These are phyloP conservation scores for Tylopilus sp. DNA, from an alignment of 1,284 basidiomycete genomes.

Conservation along the genomic window DNA sequence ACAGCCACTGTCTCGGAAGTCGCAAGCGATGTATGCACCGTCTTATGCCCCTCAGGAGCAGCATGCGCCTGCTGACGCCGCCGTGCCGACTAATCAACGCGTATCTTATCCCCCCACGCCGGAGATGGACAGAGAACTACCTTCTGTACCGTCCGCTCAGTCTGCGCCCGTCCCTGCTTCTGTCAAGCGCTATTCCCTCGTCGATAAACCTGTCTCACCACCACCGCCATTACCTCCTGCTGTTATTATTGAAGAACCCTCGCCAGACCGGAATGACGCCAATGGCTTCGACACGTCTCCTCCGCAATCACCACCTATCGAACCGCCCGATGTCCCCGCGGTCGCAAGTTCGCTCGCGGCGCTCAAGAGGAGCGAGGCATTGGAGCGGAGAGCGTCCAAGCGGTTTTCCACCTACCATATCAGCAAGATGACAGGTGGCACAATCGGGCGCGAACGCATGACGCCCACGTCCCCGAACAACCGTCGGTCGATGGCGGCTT, in stretches of 20 bases:
- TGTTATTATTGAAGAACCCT: conserved; percentile 54
- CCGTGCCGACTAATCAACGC: conserved; percentile 5
- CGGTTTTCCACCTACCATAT: conserved; percentile 96
- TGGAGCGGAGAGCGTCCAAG: conserved; percentile 91
- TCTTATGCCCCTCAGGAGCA: conserved; percentile 8
- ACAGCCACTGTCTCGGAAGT: conserved; percentile 18
- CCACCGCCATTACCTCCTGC: conserved; percentile 38
- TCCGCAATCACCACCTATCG: conserved; percentile 41
- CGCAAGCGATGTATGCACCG: conserved; percentile 9
- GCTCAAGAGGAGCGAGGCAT: conserved; percentile 78
- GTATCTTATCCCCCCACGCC: conserved; percentile 17
- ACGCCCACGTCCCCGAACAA: conserved; percentile 46
- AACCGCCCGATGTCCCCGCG: conserved; percentile 50
- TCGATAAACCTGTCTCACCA: conserved; percentile 53
- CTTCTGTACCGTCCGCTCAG: conserved; percentile 32
- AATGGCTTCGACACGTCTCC: conserved; percentile 33
- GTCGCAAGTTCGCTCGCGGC: conserved; percentile 84
- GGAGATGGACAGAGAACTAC: conserved; percentile 26
- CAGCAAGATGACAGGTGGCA: conserved; percentile 81
- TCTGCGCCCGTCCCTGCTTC: conserved; percentile 46
- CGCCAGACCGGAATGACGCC: conserved; percentile 31
- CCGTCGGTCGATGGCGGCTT: conserved; percentile 60
- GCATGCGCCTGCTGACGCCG: conserved; percentile 14
- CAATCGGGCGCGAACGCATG: conserved; percentile 42
- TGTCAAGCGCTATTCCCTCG: conserved; percentile 71